These are phyloP conservation scores for Torulaspora microellipsoides DNA, from an alignment of 805 yeast species.

Conservation along the genomic window DNA sequence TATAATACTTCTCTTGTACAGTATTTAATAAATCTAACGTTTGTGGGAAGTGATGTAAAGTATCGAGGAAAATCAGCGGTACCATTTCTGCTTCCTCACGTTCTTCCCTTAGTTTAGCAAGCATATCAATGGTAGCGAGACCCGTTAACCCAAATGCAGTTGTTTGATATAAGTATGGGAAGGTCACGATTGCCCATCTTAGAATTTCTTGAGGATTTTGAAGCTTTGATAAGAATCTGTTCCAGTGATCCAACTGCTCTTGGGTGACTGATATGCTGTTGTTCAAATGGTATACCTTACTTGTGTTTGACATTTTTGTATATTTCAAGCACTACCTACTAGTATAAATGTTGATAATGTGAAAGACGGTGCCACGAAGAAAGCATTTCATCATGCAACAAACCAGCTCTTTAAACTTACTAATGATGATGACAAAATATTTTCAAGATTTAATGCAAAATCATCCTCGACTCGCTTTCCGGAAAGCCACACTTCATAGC, in stretches of 20 bases:
- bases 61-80: conserved; percentile 82
- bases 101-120: conserved; percentile 45
- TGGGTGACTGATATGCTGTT: conserved; percentile 38
- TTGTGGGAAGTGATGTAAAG: conserved; percentile 93
- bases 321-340: too few species aligned
- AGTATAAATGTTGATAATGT: too few species aligned
- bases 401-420: too few species aligned
- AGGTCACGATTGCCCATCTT: conserved; percentile 76
- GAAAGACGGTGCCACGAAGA: too few species aligned
- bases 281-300: conserved; percentile 23
- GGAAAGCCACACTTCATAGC: too few species aligned
- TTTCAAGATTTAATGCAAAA: too few species aligned
- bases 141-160: conserved; percentile 97
- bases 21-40: conserved; percentile 67
- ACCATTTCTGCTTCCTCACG: conserved; percentile 28
- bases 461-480: too few species aligned
- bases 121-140: conserved; percentile 77
- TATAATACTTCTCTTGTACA: conserved; percentile 50
- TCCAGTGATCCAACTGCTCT: conserved; percentile 61
- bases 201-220: conserved; percentile 65
- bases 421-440: too few species aligned
- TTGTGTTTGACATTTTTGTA: conserved; percentile 1
- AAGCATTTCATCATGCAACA: too few species aligned
- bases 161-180: conserved; percentile 81
- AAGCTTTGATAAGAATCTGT: conserved; percentile 49